Evolutionary conservation across 192 early-diverging fungal genomes (phyloP), one percentile per base, ranked within the genome.

Genomic region (Geosiphon pyriformis): DNA sequence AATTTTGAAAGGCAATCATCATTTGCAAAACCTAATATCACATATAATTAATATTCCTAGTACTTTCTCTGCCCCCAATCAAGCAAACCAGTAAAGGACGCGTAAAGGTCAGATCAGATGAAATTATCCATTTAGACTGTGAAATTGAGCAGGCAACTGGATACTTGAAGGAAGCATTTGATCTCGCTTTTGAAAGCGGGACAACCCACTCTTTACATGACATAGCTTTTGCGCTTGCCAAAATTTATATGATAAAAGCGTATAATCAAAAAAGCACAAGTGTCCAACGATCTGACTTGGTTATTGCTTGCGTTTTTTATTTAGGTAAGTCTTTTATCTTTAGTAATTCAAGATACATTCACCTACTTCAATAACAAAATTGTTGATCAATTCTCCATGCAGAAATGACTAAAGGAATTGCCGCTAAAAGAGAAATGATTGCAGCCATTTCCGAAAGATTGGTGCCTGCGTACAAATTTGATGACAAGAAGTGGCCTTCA

Each of bases 391-490:
- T n/a, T n/a, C 22, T 47, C 10, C 52, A 63, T 27, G 27, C 73
- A 72, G 88, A 90, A 53, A 80, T 84, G 76, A 68, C 82, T 1
- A 88, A 87, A 27, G 82, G 80, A 0, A 51, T 89, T 33, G 81
- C 83, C 2, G 61, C 77, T 0, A 76, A 82, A 34, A 80, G 89
- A 25, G 87, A 91, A 69, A 82, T 87, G 79, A 74, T 75, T 52
- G 61, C 74, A 2, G 62, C 72, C 12, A 52, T 86, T 15, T 66
- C 75, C n/a, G 71, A 77, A 46, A 86, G 85, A 55, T 50, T 79
- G 4, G 35, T 68, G 27, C 63, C 60, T 4, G 49, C 61, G 11
- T 32, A 51, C 3, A 29, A 56, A 10, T 61, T 67, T 23, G 61
- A 70, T 4, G 75, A 70, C 47, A 65, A 65, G 10, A 26, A 56